phyloP scores from a whole-genome alignment of 768 basidiomycete species.

The Tricholoma bakamatsutake region DNA sequence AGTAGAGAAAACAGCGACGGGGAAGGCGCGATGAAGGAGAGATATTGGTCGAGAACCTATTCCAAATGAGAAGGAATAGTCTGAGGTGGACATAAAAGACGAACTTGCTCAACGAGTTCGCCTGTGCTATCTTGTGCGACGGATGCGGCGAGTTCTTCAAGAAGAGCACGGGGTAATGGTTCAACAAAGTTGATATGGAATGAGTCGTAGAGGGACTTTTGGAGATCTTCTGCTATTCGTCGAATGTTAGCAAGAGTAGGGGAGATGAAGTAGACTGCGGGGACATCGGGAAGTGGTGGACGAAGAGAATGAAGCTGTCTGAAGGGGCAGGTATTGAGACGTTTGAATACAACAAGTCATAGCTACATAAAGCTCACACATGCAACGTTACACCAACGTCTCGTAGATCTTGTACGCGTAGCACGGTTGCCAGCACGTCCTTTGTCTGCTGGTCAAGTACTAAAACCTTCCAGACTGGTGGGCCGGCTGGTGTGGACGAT shows the following conservation, averaged over 20 bases:
- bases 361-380: slow-evolving; percentile 57
- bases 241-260: slow-evolving; percentile 83
- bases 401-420: slow-evolving; percentile 93
- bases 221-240: slow-evolving; percentile 91
- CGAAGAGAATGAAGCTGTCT: slow-evolving; percentile 90
- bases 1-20: slow-evolving; percentile 89
- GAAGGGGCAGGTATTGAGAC: slow-evolving; percentile 2
- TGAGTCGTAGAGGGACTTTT: slow-evolving; percentile 84
- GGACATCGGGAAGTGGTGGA: slow-evolving; percentile 90
- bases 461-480: slow-evolving; percentile 94
- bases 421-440: slow-evolving; percentile 90
- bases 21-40: slow-evolving; percentile 93
- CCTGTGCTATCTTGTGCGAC: slow-evolving; percentile 82
- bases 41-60: slow-evolving; percentile 92
- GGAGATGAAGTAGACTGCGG: slow-evolving; percentile 93
- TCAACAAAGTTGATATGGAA: slow-evolving; percentile 96
- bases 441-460: slow-evolving; percentile 94
- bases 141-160: slow-evolving; percentile 89
- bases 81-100: slow-evolving; percentile 9
- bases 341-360: background rate
- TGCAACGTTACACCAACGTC: slow-evolving; percentile 97
- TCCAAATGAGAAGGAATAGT: slow-evolving; percentile 5
- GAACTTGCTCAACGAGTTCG: slow-evolving; percentile 74
- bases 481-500: slow-evolving; percentile 47
- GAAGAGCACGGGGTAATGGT: slow-evolving; percentile 76